Percentiles rank a stretch among this genome's conserved stretches.
Conservation (phyloP, 306 rosid genomes). For the Lathyrus oleraceus region DNA sequence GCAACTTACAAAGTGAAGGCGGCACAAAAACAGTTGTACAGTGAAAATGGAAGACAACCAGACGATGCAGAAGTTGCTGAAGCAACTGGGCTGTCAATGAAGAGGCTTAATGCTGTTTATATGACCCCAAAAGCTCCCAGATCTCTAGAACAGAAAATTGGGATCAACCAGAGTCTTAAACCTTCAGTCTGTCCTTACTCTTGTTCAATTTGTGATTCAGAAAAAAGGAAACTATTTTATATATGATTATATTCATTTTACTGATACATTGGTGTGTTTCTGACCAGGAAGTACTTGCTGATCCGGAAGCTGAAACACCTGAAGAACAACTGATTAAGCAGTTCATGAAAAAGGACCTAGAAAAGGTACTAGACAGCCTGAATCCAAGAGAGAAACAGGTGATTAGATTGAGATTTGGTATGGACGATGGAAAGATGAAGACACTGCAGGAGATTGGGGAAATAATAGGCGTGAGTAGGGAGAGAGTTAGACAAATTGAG, state of each 20-base stretch:
- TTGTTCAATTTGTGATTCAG: conserved; percentile 23
- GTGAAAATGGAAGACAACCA: conserved; percentile 82
- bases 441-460: conserved; percentile 97
- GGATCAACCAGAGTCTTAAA: conserved; percentile 83
- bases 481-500: conserved; percentile 94
- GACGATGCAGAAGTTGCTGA: conserved; percentile 77
- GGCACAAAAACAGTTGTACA: conserved; percentile 76
- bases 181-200: conserved; percentile 70
- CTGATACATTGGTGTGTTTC: conserved; percentile 31
- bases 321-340: conserved; percentile 72
- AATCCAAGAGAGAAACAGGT: conserved; percentile 81
- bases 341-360: conserved; percentile 85
- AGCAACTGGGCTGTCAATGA: conserved; percentile 90
- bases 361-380: conserved; percentile 73
- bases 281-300: conserved; percentile 72
- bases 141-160: conserved; percentile 87
- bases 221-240: not conserved
- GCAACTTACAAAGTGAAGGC: conserved; percentile 87
- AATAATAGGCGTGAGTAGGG: conserved; percentile 89
- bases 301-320: conserved; percentile 71
- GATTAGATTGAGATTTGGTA: conserved; percentile 88
- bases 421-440: conserved; percentile 97
- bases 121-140: conserved; percentile 92
- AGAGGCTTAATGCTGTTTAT: conserved; percentile 78
- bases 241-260: conserved; percentile 22